Percentiles rank a stretch among this genome's conserved stretches.
These are phyloP conservation scores for Aspergillus tubingensis DNA, from an alignment of 2,329 filamentous ascomycete species.

Conservation along the genomic window DNA sequence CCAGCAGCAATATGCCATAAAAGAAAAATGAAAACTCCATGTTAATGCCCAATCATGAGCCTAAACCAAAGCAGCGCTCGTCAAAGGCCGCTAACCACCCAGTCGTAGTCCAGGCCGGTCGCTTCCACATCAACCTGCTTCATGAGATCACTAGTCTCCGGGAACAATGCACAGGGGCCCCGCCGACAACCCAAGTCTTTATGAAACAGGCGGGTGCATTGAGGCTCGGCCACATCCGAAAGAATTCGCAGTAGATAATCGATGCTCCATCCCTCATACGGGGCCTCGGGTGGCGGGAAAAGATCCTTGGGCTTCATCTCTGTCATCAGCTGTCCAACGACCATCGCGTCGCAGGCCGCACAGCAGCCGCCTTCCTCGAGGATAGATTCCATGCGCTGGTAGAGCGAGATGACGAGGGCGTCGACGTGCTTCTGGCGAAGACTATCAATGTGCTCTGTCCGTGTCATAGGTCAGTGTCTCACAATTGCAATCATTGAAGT, in stretches of 20 bases:
- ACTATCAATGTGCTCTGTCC: background rate
- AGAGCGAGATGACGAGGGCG: conserved; percentile 1
- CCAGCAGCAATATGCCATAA: too few relatives aligned
- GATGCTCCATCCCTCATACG: background rate
- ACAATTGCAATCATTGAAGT: too few relatives aligned
- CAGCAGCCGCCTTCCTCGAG: conserved; percentile 2
- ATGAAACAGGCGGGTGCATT: conserved; percentile 6
- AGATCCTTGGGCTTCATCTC: background rate
- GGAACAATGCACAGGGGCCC: conserved; percentile 1
- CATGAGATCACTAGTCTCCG: background rate
- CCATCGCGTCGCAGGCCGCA: conserved; percentile 3
- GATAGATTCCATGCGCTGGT: background rate
- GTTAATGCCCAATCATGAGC: too few relatives aligned
- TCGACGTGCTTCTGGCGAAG: background rate
- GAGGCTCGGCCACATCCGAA: background rate
- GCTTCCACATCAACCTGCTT: background rate
- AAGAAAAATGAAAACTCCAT: too few relatives aligned
- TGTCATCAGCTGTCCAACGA: background rate
- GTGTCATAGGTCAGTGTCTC: background rate
- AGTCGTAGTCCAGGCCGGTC: background rate
- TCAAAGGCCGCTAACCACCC: too few relatives aligned
- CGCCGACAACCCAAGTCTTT: background rate
- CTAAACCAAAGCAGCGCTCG: too few relatives aligned
- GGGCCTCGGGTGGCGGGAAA: conserved; percentile 3
- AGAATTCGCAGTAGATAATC: background rate